These are phyloP conservation scores for Colletotrichum graminicola DNA, from an alignment of 2,329 filamentous ascomycete species.

Conservation along the genomic window DNA sequence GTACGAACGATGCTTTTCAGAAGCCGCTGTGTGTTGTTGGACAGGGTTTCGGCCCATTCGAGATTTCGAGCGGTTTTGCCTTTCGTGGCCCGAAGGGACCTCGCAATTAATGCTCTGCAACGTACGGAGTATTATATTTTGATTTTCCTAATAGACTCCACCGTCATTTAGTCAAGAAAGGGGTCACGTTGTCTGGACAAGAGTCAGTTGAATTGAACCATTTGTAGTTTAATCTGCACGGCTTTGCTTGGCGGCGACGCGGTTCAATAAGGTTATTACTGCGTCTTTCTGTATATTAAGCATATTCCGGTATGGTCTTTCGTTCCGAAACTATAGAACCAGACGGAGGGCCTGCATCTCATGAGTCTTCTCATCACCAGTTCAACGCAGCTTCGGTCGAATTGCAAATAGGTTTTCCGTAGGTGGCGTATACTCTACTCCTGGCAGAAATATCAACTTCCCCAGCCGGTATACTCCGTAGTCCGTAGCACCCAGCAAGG, in stretches of 20 bases:
- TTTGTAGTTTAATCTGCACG: neutral
- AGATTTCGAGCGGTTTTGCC: neutral
- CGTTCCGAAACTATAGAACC: neutral
- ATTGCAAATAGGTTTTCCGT: neutral
- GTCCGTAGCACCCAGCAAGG: constrained; percentile 11
- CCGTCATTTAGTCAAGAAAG: too few relatives aligned
- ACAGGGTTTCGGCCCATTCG: neutral
- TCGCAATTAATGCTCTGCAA: neutral
- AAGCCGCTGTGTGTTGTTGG: neutral
- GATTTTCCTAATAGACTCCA: neutral
- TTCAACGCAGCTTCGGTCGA: neutral
- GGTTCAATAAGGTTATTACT: neutral
- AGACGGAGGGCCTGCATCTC: constrained; percentile 10
- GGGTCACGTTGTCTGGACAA: neutral
- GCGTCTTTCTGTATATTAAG: neutral
- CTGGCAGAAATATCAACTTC: neutral
- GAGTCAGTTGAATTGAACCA: neutral
- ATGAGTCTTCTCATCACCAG: constrained; percentile 11
- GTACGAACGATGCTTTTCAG: neutral
- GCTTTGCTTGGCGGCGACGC: neutral
- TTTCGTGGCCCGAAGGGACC: neutral
- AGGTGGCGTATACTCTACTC: too few relatives aligned
- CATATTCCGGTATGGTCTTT: too few relatives aligned
- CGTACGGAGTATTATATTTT: neutral
- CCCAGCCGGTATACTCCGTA: neutral